Evolutionary conservation across 306 rosid species (phyloP).

Genomic region (Malus asiatica): DNA sequence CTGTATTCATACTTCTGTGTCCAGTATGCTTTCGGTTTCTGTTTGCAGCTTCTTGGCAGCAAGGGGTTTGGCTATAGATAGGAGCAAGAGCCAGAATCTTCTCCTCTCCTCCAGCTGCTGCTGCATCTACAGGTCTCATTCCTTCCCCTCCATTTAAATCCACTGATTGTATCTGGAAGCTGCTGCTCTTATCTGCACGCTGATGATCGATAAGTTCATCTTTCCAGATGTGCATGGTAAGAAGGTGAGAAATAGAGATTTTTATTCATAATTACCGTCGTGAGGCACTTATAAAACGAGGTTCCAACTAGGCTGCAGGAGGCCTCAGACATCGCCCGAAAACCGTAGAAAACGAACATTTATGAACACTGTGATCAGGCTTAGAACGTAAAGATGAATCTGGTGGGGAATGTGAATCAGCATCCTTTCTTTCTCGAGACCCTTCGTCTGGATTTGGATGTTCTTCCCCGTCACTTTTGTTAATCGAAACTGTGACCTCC

Average conservation of each 20-base stretch:
- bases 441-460: constrained; percentile 1
- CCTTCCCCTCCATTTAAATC: neutral
- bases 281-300: too few relatives aligned
- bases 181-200: neutral
- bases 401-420: constrained; percentile 1
- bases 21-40: neutral
- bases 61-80: neutral
- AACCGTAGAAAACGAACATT: constrained; percentile 25
- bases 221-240: neutral
- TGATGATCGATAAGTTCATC: neutral
- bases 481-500: neutral
- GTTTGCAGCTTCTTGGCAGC: neutral
- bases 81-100: neutral
- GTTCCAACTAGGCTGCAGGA: constrained; percentile 8
- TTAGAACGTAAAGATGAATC: constrained; percentile 15
- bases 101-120: neutral
- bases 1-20: neutral
- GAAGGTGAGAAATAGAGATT: neutral
- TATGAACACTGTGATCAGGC: constrained; percentile 18
- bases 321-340: constrained; percentile 46
- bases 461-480: constrained; percentile 7
- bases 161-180: neutral
- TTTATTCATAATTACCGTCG: neutral
- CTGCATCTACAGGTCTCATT: neutral
- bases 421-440: constrained; percentile 3